Evolutionary conservation across 2,329 filamentous ascomycete genomes (phyloP).

Genomic region (Huntiella abstrusa): DNA sequence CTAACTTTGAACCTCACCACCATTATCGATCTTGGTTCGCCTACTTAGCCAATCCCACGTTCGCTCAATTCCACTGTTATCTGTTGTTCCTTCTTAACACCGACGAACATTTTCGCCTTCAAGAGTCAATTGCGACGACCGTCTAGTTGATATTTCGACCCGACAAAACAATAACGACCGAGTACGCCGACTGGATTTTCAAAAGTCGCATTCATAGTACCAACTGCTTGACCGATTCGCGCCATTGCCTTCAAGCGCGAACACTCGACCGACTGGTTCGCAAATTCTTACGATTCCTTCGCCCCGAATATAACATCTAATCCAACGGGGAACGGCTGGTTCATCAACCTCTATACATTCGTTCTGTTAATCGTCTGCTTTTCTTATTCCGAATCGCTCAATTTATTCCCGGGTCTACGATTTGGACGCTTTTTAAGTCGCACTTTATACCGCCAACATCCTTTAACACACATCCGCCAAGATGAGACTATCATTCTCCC

Average conservation of each 20-base stretch:
- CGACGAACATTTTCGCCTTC: too few species aligned
- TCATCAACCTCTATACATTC: conserved; percentile 7
- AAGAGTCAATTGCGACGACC: neutral
- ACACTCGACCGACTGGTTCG: neutral
- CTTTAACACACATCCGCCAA: neutral
- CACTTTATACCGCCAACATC: neutral
- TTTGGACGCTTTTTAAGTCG: neutral
- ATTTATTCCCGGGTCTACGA: neutral
- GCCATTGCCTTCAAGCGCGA: neutral
- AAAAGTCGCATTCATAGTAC: too few species aligned
- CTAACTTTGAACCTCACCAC: neutral
- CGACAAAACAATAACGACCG: neutral
- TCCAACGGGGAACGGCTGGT: conserved; percentile 9
- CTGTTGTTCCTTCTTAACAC: neutral
- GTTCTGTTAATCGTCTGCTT: neutral
- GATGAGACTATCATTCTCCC: conserved; percentile 9
- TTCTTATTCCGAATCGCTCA: neutral
- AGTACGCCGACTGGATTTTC: neutral
- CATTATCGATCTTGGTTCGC: neutral
- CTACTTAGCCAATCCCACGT: neutral
- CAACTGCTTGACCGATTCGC: neutral
- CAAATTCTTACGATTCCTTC: neutral
- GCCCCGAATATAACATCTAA: neutral
- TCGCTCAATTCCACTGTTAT: neutral
- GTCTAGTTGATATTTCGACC: neutral